These are phyloP conservation scores for Moelleriella libera DNA, from an alignment of 2,329 filamentous ascomycete species.

Conservation along the genomic window DNA sequence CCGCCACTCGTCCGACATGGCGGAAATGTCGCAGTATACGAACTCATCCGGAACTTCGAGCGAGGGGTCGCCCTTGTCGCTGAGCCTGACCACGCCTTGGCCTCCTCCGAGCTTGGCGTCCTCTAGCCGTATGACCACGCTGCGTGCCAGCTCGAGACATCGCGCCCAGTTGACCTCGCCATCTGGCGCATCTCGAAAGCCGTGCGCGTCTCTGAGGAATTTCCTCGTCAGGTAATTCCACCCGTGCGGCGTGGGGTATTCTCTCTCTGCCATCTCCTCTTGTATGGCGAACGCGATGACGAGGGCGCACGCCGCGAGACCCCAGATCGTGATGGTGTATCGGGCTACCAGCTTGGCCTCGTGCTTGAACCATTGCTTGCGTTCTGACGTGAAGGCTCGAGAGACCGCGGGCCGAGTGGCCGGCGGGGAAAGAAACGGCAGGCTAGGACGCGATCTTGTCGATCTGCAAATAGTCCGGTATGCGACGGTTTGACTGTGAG, in stretches of 20 bases:
- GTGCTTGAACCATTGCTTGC: slow-evolving; percentile 53
- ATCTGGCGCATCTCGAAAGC: slow-evolving; percentile 36
- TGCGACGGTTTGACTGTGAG: slow-evolving; percentile 13
- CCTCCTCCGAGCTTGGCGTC: slow-evolving; percentile 51
- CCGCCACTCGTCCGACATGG: slow-evolving; percentile 71
- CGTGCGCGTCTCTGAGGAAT: slow-evolving; percentile 49
- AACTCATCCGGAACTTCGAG: slow-evolving; percentile 55
- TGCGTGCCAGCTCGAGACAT: slow-evolving; percentile 44
- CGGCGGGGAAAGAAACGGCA: slow-evolving; percentile 35
- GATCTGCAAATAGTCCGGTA: slow-evolving; percentile 14
- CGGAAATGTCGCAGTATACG: slow-evolving; percentile 53
- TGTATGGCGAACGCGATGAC: slow-evolving; percentile 51
- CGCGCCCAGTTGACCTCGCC: slow-evolving; percentile 51
- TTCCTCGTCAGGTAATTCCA: slow-evolving; percentile 63
- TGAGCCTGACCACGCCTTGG: slow-evolving; percentile 41
- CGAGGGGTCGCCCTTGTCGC: slow-evolving; percentile 44
- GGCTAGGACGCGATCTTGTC: slow-evolving; percentile 17
- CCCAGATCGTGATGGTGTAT: slow-evolving; percentile 52
- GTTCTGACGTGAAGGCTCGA: slow-evolving; percentile 69
- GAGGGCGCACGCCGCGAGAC: slow-evolving; percentile 42
- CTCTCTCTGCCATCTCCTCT: slow-evolving; percentile 61
- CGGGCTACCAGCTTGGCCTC: slow-evolving; percentile 58
- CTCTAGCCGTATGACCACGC: slow-evolving; percentile 54
- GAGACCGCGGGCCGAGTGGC: slow-evolving; percentile 38
- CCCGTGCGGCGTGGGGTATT: slow-evolving; percentile 69